Percentiles rank a stretch among this genome's conserved stretches.
phyloP scores from a whole-genome alignment of 495 filamentous ascomycete genomes.

The Penicillium crystallinum region DNA sequence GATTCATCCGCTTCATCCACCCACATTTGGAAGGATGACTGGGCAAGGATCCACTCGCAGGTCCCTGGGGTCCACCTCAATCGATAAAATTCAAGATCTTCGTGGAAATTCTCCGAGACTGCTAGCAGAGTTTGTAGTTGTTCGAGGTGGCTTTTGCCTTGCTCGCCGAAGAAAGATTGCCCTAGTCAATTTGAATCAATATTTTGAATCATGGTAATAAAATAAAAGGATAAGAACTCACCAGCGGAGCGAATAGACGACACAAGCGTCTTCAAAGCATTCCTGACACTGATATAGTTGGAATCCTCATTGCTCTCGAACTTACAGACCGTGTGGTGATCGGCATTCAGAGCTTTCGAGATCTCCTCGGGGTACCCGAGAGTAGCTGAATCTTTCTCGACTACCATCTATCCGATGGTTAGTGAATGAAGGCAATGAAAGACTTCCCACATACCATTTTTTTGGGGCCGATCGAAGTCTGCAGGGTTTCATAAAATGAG shows the following conservation, averaged over 20 bases:
- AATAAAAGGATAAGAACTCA: not conserved
- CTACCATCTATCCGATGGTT: not conserved
- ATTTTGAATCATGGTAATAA: not conserved
- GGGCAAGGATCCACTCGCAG: not conserved
- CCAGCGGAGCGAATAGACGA: not conserved
- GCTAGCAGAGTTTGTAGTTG: not conserved
- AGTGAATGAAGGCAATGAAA: not conserved
- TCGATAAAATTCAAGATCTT: not conserved
- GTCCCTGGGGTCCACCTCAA: not conserved
- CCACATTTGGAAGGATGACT: not conserved
- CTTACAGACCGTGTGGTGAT: constrained; percentile 6
- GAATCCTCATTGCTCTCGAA: not conserved
- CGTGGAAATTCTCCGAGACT: not conserved
- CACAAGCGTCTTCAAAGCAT: not conserved
- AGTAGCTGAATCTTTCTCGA: not conserved
- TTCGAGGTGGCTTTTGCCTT: not conserved
- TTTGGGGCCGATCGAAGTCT: not conserved
- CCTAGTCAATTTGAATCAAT: not conserved
- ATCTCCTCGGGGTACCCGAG: constrained; percentile 4
- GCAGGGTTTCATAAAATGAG: constrained; percentile 7
- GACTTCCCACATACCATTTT: not conserved
- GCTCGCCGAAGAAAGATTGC: not conserved
- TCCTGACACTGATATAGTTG: not conserved
- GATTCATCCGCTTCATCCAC: not conserved
- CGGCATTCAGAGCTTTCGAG: not conserved